Percentiles rank a stretch among this genome's conserved stretches.
Evolutionary conservation across 768 basidiomycete genomes (phyloP).

Genomic region (Trametes elegans): DNA sequence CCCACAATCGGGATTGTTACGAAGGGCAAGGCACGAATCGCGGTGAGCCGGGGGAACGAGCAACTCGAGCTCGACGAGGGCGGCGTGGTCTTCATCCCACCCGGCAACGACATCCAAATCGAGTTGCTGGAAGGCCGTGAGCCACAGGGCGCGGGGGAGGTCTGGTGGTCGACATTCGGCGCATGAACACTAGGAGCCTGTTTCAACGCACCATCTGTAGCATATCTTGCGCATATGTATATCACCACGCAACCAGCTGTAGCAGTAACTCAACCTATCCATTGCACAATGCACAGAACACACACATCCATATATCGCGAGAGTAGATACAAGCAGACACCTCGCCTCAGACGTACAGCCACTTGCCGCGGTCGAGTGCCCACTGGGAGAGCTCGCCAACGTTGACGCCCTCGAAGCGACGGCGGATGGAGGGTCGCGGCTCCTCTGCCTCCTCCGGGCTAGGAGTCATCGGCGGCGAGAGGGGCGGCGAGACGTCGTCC

Average conservation of each 20-base stretch:
- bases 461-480: constrained; percentile 29
- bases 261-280: not conserved
- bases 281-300: not conserved
- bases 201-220: too few relatives aligned
- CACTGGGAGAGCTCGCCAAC: constrained; percentile 48
- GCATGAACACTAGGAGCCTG: not conserved
- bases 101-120: constrained; percentile 21
- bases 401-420: constrained; percentile 43
- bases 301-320: not conserved
- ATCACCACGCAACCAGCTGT: too few relatives aligned
- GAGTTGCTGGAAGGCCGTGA: constrained; percentile 15
- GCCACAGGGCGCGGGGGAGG: constrained; percentile 18
- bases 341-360: constrained; percentile 56
- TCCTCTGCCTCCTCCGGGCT: constrained; percentile 17
- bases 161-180: constrained; percentile 28
- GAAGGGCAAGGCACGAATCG: constrained; percentile 16
- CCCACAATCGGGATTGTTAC: constrained; percentile 29
- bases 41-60: constrained; percentile 14
- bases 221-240: not conserved
- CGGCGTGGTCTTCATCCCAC: constrained; percentile 24
- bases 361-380: constrained; percentile 53
- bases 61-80: constrained; percentile 20
- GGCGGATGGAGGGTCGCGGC: constrained; percentile 26
- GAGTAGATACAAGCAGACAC: not conserved
- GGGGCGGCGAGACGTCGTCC: constrained; percentile 12